Percentiles rank a stretch among this genome's conserved stretches.
These are phyloP conservation scores for Magnusiomyces starmeri DNA, from an alignment of 1,139 yeast species.

Conservation along the genomic window DNA sequence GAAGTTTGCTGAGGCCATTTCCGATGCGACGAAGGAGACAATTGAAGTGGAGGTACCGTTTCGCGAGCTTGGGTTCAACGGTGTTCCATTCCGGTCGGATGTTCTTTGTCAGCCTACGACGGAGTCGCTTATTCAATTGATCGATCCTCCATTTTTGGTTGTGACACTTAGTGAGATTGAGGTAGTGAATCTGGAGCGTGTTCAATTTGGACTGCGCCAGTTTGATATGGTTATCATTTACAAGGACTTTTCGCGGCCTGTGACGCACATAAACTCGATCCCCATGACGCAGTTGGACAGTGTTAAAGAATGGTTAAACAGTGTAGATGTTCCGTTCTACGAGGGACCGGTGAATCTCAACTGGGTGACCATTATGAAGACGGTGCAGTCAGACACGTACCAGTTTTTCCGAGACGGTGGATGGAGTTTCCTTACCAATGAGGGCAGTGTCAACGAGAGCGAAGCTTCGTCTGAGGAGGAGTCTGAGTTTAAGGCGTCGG, in stretches of 20 bases:
- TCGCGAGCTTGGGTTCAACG: slow-evolving; percentile 93
- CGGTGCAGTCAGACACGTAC: slow-evolving; percentile 85
- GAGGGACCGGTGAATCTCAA: slow-evolving; percentile 94
- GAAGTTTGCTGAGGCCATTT: slow-evolving; percentile 80
- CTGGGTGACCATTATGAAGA: slow-evolving; percentile 95
- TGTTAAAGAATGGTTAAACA: slow-evolving; percentile 92
- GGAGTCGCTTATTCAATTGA: slow-evolving; percentile 87
- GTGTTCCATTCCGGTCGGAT: slow-evolving; percentile 93
- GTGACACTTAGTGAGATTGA: slow-evolving; percentile 88
- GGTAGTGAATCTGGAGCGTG: slow-evolving; percentile 92
- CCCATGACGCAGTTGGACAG: slow-evolving; percentile 90
- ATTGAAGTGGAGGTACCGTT: slow-evolving; percentile 90
- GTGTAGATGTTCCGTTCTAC: slow-evolving; percentile 88
- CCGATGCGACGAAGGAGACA: slow-evolving; percentile 66
- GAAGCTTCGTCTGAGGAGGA: slow-evolving; percentile 38
- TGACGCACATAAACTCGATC: slow-evolving; percentile 86
- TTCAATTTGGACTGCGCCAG: slow-evolving; percentile 92
- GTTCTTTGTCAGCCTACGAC: slow-evolving; percentile 96
- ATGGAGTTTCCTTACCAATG: slow-evolving; percentile 79
- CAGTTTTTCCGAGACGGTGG: slow-evolving; percentile 86
- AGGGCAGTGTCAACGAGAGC: slow-evolving; percentile 46
- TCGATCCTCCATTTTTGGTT: slow-evolving; percentile 92
- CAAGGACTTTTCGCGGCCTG: slow-evolving; percentile 82
- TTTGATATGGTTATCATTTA: slow-evolving; percentile 93
- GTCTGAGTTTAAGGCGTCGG: slow-evolving; percentile 34